Conservation (phyloP, 1,139 yeast species). For the Yamadazyma mexicana region DNA sequence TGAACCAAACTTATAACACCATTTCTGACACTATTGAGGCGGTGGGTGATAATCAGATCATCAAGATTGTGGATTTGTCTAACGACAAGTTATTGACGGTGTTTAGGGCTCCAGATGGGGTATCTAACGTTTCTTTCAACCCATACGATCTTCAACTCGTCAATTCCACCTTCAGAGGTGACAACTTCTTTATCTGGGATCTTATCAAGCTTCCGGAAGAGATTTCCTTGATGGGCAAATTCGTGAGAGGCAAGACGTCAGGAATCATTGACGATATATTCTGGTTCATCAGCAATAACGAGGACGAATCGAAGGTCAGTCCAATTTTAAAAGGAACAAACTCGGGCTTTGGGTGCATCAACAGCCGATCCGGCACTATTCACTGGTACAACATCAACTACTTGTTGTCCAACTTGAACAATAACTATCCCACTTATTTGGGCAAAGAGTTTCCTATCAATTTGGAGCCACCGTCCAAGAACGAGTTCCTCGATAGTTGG, state of each 20-base stretch:
- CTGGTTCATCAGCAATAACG: constrained; percentile 48
- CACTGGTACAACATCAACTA: constrained; percentile 60
- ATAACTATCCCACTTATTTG: constrained; percentile 22
- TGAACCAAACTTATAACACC: constrained; percentile 38
- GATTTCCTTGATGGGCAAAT: constrained; percentile 58
- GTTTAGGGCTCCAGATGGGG: constrained; percentile 63
- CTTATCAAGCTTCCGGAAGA: constrained; percentile 52
- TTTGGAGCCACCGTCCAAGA: constrained; percentile 1
- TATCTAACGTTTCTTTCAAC: constrained; percentile 59
- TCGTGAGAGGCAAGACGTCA: constrained; percentile 63
- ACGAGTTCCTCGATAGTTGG: constrained; percentile 39
- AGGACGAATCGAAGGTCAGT: constrained; percentile 10
- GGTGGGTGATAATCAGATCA: constrained; percentile 32
- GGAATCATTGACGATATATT: constrained; percentile 51
- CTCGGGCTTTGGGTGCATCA: constrained; percentile 55
- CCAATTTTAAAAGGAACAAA: constrained; percentile 25
- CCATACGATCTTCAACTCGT: constrained; percentile 63
- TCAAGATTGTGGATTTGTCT: constrained; percentile 48
- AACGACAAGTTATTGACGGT: constrained; percentile 47
- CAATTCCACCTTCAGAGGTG: constrained; percentile 62
- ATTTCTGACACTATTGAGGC: constrained; percentile 25
- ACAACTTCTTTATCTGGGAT: constrained; percentile 66
- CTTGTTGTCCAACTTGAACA: constrained; percentile 32
- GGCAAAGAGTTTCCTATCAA: constrained; percentile 17
- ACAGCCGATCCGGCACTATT: constrained; percentile 57